Conservation (phyloP, 164 flowering plant genomes). For the Vitis vinifera region DNA sequence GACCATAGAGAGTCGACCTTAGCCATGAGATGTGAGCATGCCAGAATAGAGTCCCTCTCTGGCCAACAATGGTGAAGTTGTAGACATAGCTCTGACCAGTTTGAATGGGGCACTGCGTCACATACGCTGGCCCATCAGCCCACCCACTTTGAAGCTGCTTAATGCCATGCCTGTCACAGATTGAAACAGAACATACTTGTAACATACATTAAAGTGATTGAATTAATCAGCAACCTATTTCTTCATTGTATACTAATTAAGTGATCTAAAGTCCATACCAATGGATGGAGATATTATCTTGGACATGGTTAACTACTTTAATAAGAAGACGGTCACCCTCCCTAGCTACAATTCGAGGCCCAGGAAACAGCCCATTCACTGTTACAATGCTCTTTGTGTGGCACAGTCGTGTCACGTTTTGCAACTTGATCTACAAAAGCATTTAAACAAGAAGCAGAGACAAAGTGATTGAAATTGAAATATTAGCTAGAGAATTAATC, state of each 20-base stretch:
- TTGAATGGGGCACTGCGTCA: constrained; percentile 34
- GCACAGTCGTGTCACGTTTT: constrained; percentile 44
- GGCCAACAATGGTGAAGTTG: constrained; percentile 26
- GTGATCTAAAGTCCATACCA: constrained; percentile 6
- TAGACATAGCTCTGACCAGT: constrained; percentile 25
- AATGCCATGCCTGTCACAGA: constrained; percentile 27
- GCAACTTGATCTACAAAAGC: constrained; percentile 20
- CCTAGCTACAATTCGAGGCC: constrained; percentile 35
- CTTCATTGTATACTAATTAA: too few species aligned
- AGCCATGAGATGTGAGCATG: constrained; percentile 28
- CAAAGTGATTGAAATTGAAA: background rate
- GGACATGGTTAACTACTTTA: constrained; percentile 35
- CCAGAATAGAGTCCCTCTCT: constrained; percentile 28
- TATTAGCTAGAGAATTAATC: background rate
- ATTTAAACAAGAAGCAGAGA: background rate
- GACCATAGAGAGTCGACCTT: constrained; percentile 26
- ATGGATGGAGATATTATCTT: constrained; percentile 24
- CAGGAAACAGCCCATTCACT: constrained; percentile 44
- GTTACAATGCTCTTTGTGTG: constrained; percentile 39
- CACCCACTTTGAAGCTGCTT: constrained; percentile 24
- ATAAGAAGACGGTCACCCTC: constrained; percentile 38
- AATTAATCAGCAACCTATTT: too few species aligned
- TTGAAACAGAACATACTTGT: too few species aligned
- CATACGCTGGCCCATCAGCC: constrained; percentile 31
- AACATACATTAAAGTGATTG: too few species aligned